Conservation (phyloP, 352 stramenopile species). For the Phytopythium aichiense region DNA sequence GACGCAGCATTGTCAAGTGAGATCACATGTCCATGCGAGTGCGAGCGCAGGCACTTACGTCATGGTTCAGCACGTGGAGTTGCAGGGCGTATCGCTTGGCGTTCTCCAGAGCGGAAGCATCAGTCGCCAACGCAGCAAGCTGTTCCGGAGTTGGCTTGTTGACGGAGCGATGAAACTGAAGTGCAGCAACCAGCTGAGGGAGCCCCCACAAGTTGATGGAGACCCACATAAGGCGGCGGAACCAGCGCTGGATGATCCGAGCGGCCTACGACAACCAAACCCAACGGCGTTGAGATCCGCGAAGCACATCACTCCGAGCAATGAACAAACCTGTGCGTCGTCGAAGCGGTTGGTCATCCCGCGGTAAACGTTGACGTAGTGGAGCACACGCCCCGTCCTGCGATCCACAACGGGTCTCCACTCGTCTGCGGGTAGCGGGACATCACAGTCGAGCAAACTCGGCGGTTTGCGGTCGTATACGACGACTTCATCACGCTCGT, state of each 20-base stretch:
- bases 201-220: constrained; percentile 42
- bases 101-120: constrained; percentile 18
- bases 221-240: constrained; percentile 47
- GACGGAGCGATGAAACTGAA: constrained; percentile 35
- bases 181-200: constrained; percentile 21
- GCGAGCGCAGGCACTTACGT: constrained; percentile 24
- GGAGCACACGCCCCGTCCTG: not conserved
- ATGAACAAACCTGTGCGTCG: constrained; percentile 10
- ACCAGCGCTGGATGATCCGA: constrained; percentile 44
- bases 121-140: not conserved
- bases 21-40: not conserved
- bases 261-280: constrained; percentile 19
- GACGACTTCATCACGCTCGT: not conserved
- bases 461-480: constrained; percentile 30
- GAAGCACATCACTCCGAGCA: not conserved
- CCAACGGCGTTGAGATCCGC: not conserved
- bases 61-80: constrained; percentile 44
- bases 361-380: constrained; percentile 44
- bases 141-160: constrained; percentile 5
- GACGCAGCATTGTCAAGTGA: not conserved
- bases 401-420: constrained; percentile 23
- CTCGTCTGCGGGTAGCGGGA: constrained; percentile 37
- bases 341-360: constrained; percentile 41
- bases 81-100: constrained; percentile 41
- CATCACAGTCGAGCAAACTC: constrained; percentile 43